Base-by-base conservation (phyloP, 75 land plant species). In the Isoetes taiwanensis region DNA sequence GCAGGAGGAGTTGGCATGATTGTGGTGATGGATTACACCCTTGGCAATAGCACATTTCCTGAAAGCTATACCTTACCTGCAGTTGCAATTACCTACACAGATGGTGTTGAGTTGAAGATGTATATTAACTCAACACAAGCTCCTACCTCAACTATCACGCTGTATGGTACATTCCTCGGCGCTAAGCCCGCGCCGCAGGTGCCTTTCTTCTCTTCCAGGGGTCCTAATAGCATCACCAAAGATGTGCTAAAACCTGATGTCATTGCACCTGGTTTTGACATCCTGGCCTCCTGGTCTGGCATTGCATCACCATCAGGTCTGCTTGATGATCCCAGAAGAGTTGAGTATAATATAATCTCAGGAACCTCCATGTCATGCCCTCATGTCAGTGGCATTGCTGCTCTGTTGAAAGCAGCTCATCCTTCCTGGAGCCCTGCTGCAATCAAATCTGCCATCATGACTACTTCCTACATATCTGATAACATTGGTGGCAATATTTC, bases 121-220 rank as follows among this genome's bases (percentile, higher is more conserved):
- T 86, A 84, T 48, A 68, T 86, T 39, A 76, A 75, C 11, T 60
- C 75, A 5, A 59, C 83, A 1, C 56, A 48, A 40, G 41, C 64
- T n/a, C 32, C 63, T 20, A 58, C 66, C 32, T 41, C 30, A 11
- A 74, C 86, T 1, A 26, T 30, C n/a, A n/a, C n/a, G n/a, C n/a
- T n/a, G n/a, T n/a, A n/a, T n/a, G n/a, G n/a, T n/a, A n/a, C n/a
- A n/a, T n/a, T n/a, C 8, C 10, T 79, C 11, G 64, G 53, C 1
- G 12, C 43, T 2, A 74, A 71, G 26, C 80, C 82, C 0, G 77
- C 86, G 5, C 90, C 90, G 2, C 0, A 50, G 9, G 66, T 85
- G 75, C 71, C 82, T 41, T 38, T 71, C 19, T 85, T 78, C 56
- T 82, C 90, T n/a, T 82, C 85, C 10, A 61, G 61, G 56, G 90